Base-by-base conservation (phyloP, 306 rosid genomes). In the Gillenia trifoliata region DNA sequence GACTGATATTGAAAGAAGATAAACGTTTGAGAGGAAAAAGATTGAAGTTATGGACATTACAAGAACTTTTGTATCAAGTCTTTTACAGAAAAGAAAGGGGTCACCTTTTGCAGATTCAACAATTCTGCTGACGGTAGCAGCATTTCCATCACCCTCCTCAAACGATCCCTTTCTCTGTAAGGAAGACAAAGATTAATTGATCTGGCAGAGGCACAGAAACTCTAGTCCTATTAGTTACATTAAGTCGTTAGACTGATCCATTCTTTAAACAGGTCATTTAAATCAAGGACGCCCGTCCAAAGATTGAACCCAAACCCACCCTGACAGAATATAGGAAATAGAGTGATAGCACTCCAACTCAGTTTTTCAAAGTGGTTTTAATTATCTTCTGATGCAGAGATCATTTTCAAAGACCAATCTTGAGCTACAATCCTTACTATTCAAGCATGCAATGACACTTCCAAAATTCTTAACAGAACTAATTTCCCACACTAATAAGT, bases 51-150 rank as follows among this genome's bases (percentile, higher is more conserved):
- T 57, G 30, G 43, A 66, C n/a, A 61, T 70, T 68, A 36, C 22
- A 45, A 71, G 8, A 11, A 34, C 28, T 52, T 57, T 8, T 60
- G 38, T 71, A 60, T 36, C 8, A 49, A 28, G 30, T 31, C 4
- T 6, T 4, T n/a, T 26, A 40, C 28, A n/a, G 16, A 10, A 41
- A 62, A 26, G n/a, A 25, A 8, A 47, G 50, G 34, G 65, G 49
- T 62, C 76, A 93, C 98, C 96, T 87, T 89, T 78, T 72, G 81
- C 55, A 88, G 79, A 75, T 60, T 69, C 71, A 74, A 84, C 66
- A 88, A 66, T 67, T 84, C 89, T 81, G 69, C 78, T 82, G 75
- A 75, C 33, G 54, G 52, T 72, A 82, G 86, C 81, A 81, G 80
- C 86, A 82, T 75, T 65, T 26, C 76, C 71, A 30, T 16, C 34